A percentile compares a stretch with the other conserved stretches of the same genome.
These are phyloP conservation scores for Aphanomyces cochlioides DNA, from an alignment of 352 stramenopile species.

Conservation along the genomic window DNA sequence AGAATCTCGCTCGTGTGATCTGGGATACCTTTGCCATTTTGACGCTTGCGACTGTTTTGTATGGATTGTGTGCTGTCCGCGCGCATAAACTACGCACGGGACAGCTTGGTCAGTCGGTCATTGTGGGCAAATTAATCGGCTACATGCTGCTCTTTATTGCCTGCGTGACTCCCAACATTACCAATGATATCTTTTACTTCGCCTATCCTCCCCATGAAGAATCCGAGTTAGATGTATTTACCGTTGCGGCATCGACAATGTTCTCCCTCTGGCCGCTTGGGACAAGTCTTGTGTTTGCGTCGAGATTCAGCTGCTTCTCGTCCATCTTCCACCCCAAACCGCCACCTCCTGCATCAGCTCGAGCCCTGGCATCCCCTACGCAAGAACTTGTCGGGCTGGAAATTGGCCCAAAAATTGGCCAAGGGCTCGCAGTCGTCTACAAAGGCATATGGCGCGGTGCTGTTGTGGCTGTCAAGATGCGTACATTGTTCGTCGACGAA, in stretches of 20 bases:
- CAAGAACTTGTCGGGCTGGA: conserved; percentile 77
- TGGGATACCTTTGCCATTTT: conserved; percentile 63
- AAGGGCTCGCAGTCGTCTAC: conserved; percentile 90
- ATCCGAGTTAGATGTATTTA: conserved; percentile 40
- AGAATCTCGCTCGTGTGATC: conserved; percentile 56
- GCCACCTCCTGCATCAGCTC: too few species aligned
- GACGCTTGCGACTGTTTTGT: conserved; percentile 57
- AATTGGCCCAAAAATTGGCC: conserved; percentile 78
- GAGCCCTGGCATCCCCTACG: conserved; percentile 49
- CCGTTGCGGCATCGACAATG: conserved; percentile 44
- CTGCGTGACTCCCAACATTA: conserved; percentile 65
- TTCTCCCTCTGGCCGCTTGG: conserved; percentile 75
- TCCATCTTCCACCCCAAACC: background rate
- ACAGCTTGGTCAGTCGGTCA: conserved; percentile 45
- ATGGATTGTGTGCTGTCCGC: conserved; percentile 55
- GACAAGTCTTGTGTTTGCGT: conserved; percentile 63
- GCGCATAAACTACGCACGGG: conserved; percentile 46
- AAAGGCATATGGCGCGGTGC: conserved; percentile 94
- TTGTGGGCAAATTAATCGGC: conserved; percentile 71
- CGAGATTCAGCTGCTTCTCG: background rate
- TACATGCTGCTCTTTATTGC: conserved; percentile 75
- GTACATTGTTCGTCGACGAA: conserved; percentile 64
- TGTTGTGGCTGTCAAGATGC: conserved; percentile 94
- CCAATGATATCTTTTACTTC: conserved; percentile 45
- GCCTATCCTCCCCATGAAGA: conserved; percentile 36